Evolutionary conservation across 1,284 basidiomycete species (phyloP).

Genomic region (Thecaphora thlaspeos): DNA sequence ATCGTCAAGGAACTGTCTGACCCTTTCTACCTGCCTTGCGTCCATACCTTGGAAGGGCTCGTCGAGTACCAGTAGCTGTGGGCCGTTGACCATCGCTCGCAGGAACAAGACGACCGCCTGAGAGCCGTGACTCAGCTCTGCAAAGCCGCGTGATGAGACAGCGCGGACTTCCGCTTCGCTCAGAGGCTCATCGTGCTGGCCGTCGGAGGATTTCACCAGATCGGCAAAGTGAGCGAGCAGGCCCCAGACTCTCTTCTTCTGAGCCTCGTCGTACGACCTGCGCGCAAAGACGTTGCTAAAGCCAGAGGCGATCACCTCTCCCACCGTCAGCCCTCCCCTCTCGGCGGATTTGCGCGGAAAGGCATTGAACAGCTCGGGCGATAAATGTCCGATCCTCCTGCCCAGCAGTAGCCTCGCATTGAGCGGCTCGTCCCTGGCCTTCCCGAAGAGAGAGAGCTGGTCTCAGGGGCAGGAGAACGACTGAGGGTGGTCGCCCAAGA

Average conservation of each 20-base stretch:
- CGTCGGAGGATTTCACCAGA: slow-evolving; percentile 23
- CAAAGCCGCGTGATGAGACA: slow-evolving; percentile 23
- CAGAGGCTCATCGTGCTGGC: not conserved
- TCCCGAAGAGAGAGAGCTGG: slow-evolving; percentile 38
- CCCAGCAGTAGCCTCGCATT: slow-evolving; percentile 46
- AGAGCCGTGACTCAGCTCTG: slow-evolving; percentile 35
- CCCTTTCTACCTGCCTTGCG: slow-evolving; percentile 28
- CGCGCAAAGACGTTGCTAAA: slow-evolving; percentile 48
- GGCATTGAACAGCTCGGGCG: slow-evolving; percentile 85
- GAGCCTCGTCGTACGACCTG: slow-evolving; percentile 11
- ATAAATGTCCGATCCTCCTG: slow-evolving; percentile 67
- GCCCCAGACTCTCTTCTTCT: slow-evolving; percentile 16
- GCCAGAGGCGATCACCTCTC: slow-evolving; percentile 45
- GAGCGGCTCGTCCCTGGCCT: slow-evolving; percentile 36
- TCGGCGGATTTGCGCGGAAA: slow-evolving; percentile 66
- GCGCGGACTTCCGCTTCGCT: slow-evolving; percentile 1
- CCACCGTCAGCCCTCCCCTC: slow-evolving; percentile 44
- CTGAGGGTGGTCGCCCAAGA: slow-evolving; percentile 92
- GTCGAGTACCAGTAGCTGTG: slow-evolving; percentile 48
- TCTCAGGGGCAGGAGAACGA: slow-evolving; percentile 67
- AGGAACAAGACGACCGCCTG: slow-evolving; percentile 52
- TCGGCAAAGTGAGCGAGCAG: slow-evolving; percentile 33
- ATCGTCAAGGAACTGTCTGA: slow-evolving; percentile 38
- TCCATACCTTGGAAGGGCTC: slow-evolving; percentile 57
- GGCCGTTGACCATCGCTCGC: slow-evolving; percentile 44